Evolutionary conservation across 169 alveolate species (phyloP).

Genomic region (Theileria annulata): DNA sequence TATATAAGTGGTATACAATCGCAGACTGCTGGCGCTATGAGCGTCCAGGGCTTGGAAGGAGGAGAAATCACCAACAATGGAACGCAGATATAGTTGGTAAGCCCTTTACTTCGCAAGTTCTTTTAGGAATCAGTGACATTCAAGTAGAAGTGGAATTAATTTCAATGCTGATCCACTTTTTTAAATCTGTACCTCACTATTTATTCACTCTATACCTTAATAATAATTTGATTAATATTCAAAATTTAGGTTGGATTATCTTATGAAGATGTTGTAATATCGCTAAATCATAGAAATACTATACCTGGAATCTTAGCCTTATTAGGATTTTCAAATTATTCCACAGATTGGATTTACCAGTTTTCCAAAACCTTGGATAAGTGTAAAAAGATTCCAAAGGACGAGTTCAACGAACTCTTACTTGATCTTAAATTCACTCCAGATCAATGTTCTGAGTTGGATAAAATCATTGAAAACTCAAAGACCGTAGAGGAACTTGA

Average conservation of each 20-base stretch:
- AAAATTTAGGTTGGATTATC: constrained; percentile 11
- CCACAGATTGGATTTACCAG: constrained; percentile 39
- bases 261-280: constrained; percentile 39
- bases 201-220: not conserved
- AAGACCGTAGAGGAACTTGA: constrained; percentile 15
- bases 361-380: constrained; percentile 60
- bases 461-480: constrained; percentile 11
- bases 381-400: constrained; percentile 32
- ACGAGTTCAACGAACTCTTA: constrained; percentile 13
- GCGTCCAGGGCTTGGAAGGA: constrained; percentile 54
- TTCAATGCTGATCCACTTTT: constrained; percentile 40
- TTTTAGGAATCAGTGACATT: constrained; percentile 12
- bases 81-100: constrained; percentile 53
- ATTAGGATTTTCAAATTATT: constrained; percentile 26
- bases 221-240: not conserved
- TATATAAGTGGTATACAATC: constrained; percentile 57
- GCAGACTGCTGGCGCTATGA: constrained; percentile 72
- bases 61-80: constrained; percentile 68
- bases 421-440: constrained; percentile 24
- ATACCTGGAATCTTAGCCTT: constrained; percentile 6
- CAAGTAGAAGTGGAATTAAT: constrained; percentile 53
- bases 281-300: constrained; percentile 41
- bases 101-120: constrained; percentile 12
- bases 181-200: constrained; percentile 15
- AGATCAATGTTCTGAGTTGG: constrained; percentile 13